Conservation (phyloP, 2,329 filamentous ascomycete species). For the Dactylellina sp. region DNA sequence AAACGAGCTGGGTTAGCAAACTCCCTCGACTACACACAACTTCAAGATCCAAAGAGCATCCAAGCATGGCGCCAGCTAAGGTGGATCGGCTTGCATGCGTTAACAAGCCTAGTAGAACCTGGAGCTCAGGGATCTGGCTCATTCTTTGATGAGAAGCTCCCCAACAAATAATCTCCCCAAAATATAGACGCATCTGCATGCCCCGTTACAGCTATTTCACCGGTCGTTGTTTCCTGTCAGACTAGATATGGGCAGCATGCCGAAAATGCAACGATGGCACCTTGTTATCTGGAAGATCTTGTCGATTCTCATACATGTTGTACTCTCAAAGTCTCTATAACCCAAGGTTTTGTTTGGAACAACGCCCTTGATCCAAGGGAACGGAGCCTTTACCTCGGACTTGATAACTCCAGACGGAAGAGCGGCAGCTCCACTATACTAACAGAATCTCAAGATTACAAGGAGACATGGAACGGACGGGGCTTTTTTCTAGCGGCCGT, state of each 20-base stretch:
- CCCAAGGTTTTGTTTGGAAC: conserved; percentile 12
- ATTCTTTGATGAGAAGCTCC: conserved; percentile 53
- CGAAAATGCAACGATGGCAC: conserved; percentile 51
- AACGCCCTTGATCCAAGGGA: conserved; percentile 30
- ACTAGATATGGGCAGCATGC: conserved; percentile 24
- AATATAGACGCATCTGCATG: conserved; percentile 24
- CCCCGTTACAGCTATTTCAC: neutral
- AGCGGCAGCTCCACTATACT: conserved; percentile 52
- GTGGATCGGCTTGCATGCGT: conserved; percentile 51
- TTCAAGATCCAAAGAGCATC: conserved; percentile 33
- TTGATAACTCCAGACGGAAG: conserved; percentile 38
- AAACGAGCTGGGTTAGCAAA: conserved; percentile 5
- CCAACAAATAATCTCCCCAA: conserved; percentile 50
- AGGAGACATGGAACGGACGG: conserved; percentile 4
- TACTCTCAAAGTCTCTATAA: neutral
- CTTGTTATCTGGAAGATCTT: conserved; percentile 52
- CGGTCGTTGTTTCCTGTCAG: conserved; percentile 10
- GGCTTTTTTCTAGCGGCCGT: conserved; percentile 42
- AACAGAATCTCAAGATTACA: conserved; percentile 26
- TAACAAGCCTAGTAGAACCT: conserved; percentile 28
- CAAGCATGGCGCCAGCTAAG: conserved; percentile 15
- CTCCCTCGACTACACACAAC: conserved; percentile 5
- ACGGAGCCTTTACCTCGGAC: conserved; percentile 17
- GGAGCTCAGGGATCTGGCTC: conserved; percentile 36
- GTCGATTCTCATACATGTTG: conserved; percentile 28